Evolutionary conservation across 2,329 filamentous ascomycete species (phyloP).

Genomic region (Plenodomus biglobosus): DNA sequence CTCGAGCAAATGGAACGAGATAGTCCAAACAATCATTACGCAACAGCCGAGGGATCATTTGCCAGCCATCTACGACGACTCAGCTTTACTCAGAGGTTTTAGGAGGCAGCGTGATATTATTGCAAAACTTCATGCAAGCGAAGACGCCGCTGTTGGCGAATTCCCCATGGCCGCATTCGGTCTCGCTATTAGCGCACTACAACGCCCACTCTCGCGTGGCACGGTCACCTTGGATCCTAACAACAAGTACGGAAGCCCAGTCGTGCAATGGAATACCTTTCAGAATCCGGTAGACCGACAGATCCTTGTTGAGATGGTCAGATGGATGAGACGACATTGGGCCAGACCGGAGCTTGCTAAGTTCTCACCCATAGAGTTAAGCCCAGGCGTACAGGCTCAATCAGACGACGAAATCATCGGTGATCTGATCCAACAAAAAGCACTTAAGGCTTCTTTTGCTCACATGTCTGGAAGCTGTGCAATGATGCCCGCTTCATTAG

Average conservation of each 20-base stretch:
- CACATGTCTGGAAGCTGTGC: conserved; percentile 30
- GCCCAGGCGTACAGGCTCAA: conserved; percentile 25
- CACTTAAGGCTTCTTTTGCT: conserved; percentile 25
- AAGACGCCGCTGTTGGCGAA: conserved; percentile 37
- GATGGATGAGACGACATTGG: conserved; percentile 42
- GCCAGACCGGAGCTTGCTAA: conserved; percentile 32
- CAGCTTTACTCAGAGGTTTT: conserved; percentile 22
- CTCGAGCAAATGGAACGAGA: conserved; percentile 17
- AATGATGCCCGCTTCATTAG: conserved; percentile 33
- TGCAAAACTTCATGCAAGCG: conserved; percentile 17
- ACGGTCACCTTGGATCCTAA: conserved; percentile 42
- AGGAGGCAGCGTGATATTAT: conserved; percentile 30
- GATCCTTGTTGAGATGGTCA: conserved; percentile 40
- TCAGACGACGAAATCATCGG: conserved; percentile 32
- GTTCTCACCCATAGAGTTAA: conserved; percentile 36
- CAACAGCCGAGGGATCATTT: conserved; percentile 22
- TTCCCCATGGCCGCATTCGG: conserved; percentile 32
- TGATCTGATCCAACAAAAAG: conserved; percentile 12
- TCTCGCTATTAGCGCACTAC: conserved; percentile 21
- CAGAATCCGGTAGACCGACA: conserved; percentile 42
- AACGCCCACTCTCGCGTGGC: conserved; percentile 38
- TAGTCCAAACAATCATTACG: conserved; percentile 18
- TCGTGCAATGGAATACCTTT: conserved; percentile 40
- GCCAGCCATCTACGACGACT: conserved; percentile 20
- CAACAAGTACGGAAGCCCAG: conserved; percentile 34